A percentile compares a stretch with the other conserved stretches of the same genome.
Conservation (phyloP, 2,329 filamentous ascomycete species). For the Aureobasidium sp. region DNA sequence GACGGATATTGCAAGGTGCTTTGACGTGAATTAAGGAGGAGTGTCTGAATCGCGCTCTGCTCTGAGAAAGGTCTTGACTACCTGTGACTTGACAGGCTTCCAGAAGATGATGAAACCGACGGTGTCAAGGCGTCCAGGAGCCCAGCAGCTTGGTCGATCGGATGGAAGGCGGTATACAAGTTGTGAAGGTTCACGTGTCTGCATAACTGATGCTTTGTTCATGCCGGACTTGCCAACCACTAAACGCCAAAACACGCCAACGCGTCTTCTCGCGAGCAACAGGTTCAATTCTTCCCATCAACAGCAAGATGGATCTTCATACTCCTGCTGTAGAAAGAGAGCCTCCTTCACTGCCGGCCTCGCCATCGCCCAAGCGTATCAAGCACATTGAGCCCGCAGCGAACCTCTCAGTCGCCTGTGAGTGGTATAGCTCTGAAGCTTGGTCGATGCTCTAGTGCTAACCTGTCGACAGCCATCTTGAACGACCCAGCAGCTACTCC, state of each 20-base stretch:
- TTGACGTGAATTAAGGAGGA: background rate
- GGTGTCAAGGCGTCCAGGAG: background rate
- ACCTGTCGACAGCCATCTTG: slow-evolving; percentile 24
- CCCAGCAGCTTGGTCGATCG: background rate
- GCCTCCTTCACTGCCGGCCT: slow-evolving; percentile 55
- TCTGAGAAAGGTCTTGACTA: background rate
- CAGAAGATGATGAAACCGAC: background rate
- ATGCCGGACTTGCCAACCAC: too few relatives aligned
- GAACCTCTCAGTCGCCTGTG: slow-evolving; percentile 29
- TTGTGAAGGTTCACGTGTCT: background rate
- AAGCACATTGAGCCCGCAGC: slow-evolving; percentile 49
- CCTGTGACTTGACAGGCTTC: background rate
- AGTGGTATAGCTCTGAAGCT: slow-evolving; percentile 10
- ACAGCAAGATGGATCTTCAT: slow-evolving; percentile 22
- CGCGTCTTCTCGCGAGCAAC: background rate
- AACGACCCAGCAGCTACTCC: slow-evolving; percentile 28
- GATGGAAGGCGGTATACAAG: background rate
- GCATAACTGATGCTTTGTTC: too few relatives aligned
- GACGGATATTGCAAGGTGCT: background rate
- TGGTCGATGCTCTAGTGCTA: background rate
- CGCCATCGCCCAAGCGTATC: slow-evolving; percentile 71
- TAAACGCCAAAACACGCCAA: background rate
- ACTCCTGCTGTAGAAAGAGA: slow-evolving; percentile 29
- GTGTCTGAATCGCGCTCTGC: background rate
- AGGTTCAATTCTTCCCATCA: background rate